Base-by-base conservation (phyloP, 345 rosid species). In the Odontarrhena argentea region DNA sequence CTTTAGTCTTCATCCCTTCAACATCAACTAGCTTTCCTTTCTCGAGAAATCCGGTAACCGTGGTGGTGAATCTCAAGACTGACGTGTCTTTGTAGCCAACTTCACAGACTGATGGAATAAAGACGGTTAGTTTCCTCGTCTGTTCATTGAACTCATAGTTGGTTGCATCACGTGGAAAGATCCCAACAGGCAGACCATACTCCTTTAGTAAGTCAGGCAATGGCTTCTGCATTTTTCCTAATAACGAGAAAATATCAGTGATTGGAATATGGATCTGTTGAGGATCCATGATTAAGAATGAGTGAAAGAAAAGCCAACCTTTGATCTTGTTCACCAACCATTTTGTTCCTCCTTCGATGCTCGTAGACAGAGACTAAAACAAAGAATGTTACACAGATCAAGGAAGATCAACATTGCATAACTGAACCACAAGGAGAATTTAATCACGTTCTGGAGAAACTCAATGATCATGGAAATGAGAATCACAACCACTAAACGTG, bases 1-100 rank as follows among this genome's bases (percentile, higher is more conserved):
- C 89, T 82, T 94, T 91, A 9, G 97, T 94, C 81, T 94, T 94
- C 89, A 91, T 81, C 61, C 99, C 97, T 78, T 94, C 99, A 9
- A 91, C 84, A 3, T 80, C 78, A 0, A 81, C 78, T 47, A 94
- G 86, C 84, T 86, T 94, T 49, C 95, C 96, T 67, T 85, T 83
- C 51, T 68, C 69, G 6, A 94, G 79, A 18, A 63, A 84, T 6
- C 85, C 92, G 11, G 90, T 94, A 47, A 94, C 95, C 0, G 95
- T 85, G 0, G 88, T 78, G 3, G 96, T 92, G 77, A 91, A 94
- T 67, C 97, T 78, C 68, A 94, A 51, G 42, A 74, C 83, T 2
- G 96, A 88, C 6, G 92, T 80, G 79, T 94, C 99, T 83, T 86
- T 91, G 85, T 87, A 94, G 68, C 83, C 84, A 57, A 88, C 85